Percentiles rank a stretch among this genome's conserved stretches.
phyloP scores from a whole-genome alignment of 805 yeast species.

The Candida bentonensis region DNA sequence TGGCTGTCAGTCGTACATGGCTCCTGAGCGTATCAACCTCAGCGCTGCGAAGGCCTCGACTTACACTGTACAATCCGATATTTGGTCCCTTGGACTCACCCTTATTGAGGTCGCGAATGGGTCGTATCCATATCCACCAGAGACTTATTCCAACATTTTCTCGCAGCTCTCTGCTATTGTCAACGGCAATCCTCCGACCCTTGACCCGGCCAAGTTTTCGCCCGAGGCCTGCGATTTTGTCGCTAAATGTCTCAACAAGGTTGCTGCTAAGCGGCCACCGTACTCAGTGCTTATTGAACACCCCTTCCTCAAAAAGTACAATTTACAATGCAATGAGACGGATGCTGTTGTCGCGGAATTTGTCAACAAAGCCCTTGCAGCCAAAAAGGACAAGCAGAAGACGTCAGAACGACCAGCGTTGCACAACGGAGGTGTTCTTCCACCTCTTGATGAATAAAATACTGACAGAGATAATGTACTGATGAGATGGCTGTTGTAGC shows the following conservation, averaged over 20 bases:
- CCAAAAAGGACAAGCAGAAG: not conserved
- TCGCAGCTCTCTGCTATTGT: conserved; percentile 92
- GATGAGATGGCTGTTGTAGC: no score
- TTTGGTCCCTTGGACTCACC: conserved; percentile 88
- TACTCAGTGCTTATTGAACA: conserved; percentile 63
- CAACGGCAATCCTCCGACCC: conserved; percentile 83
- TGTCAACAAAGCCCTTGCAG: not conserved
- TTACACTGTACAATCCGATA: conserved; percentile 86
- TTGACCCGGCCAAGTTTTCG: conserved; percentile 51
- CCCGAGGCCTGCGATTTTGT: conserved; percentile 76
- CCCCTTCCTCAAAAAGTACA: conserved; percentile 58
- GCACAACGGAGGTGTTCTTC: not conserved
- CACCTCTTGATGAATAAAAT: not conserved
- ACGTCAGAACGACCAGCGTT: not conserved
- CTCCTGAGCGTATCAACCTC: conserved; percentile 73
- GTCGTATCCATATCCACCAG: conserved; percentile 91
- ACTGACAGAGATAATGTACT: not conserved
- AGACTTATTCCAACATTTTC: conserved; percentile 77
- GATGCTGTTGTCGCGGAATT: not conserved
- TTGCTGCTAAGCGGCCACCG: conserved; percentile 68
- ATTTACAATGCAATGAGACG: not conserved
- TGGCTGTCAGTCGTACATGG: conserved; percentile 98
- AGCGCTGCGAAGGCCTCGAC: conserved; percentile 49
- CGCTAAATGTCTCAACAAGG: conserved; percentile 51
- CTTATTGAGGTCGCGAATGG: conserved; percentile 84